Conservation (phyloP, 2,329 filamentous ascomycete species). For the Botrytis squamosa region DNA sequence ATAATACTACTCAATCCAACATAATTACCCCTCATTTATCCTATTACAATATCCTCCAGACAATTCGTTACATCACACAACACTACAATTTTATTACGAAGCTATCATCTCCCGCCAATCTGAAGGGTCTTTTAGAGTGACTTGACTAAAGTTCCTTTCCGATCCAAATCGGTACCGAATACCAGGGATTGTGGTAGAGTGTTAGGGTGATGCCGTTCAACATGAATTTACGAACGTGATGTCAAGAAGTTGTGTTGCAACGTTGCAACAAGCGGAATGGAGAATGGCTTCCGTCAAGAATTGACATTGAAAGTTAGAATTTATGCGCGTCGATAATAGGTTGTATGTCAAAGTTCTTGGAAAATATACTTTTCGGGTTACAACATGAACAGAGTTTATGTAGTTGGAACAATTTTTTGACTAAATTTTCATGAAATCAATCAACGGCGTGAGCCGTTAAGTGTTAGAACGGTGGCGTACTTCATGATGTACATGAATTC, state of each 20-base stretch:
- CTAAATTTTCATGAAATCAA: background rate
- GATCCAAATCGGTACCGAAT: background rate
- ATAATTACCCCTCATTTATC: background rate
- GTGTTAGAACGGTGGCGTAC: background rate
- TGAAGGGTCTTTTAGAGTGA: conserved; percentile 7
- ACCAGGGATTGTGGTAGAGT: background rate
- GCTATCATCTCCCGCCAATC: background rate
- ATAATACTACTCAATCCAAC: background rate
- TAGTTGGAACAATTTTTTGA: background rate
- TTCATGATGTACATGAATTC: background rate
- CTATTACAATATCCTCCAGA: background rate
- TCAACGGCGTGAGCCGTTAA: background rate
- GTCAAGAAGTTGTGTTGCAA: background rate
- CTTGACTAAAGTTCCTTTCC: conserved; percentile 1
- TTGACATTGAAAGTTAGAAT: background rate
- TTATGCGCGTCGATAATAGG: background rate
- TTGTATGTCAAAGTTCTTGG: background rate
- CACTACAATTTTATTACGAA: background rate
- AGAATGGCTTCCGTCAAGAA: background rate
- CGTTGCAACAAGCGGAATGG: background rate
- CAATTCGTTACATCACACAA: background rate
- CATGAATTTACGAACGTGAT: background rate
- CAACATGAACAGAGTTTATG: background rate
- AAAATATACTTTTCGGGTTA: background rate
- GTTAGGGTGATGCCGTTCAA: background rate